A percentile compares a stretch with the other conserved stretches of the same genome.
Conservation (phyloP, 768 basidiomycete genomes). For the Ramaria rubella region DNA sequence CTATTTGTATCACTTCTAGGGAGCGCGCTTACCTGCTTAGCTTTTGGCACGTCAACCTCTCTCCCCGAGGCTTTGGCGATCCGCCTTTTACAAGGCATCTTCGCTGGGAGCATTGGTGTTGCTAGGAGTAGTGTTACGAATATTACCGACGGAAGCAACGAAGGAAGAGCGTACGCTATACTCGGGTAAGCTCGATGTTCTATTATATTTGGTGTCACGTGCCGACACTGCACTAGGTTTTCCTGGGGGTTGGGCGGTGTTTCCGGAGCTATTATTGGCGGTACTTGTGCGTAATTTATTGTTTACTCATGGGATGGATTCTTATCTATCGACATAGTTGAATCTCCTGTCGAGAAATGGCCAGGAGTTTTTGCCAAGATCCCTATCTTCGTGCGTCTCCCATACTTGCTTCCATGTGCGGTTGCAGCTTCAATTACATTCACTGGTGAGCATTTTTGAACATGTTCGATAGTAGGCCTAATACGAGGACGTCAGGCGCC, state of each 20-base stretch:
- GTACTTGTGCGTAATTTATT: slow-evolving; percentile 51
- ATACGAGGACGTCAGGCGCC: slow-evolving; percentile 48
- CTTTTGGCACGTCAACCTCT: slow-evolving; percentile 72
- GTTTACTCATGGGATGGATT: slow-evolving; percentile 9
- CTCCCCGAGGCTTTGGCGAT: slow-evolving; percentile 78
- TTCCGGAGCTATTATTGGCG: slow-evolving; percentile 79
- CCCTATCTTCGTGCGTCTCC: slow-evolving; percentile 68
- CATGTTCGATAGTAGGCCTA: not conserved
- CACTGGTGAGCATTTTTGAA: slow-evolving; percentile 39
- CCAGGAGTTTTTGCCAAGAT: slow-evolving; percentile 62
- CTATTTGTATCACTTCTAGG: slow-evolving; percentile 81
- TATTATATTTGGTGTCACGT: not conserved
- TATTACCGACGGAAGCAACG: slow-evolving; percentile 88
- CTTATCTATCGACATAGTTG: slow-evolving; percentile 43
- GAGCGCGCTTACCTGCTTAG: slow-evolving; percentile 67
- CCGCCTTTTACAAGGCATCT: slow-evolving; percentile 85
- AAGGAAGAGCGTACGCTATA: slow-evolving; percentile 90
- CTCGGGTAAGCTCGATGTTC: slow-evolving; percentile 51
- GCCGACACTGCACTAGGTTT: slow-evolving; percentile 45
- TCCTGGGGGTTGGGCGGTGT: slow-evolving; percentile 98
- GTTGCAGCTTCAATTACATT: slow-evolving; percentile 74
- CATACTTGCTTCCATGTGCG: slow-evolving; percentile 84
- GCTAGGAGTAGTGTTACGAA: slow-evolving; percentile 82
- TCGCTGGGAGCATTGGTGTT: slow-evolving; percentile 91
- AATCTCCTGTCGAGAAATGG: slow-evolving; percentile 83